Conservation (phyloP, 208 protist species). For the Naegleria fowleri region DNA sequence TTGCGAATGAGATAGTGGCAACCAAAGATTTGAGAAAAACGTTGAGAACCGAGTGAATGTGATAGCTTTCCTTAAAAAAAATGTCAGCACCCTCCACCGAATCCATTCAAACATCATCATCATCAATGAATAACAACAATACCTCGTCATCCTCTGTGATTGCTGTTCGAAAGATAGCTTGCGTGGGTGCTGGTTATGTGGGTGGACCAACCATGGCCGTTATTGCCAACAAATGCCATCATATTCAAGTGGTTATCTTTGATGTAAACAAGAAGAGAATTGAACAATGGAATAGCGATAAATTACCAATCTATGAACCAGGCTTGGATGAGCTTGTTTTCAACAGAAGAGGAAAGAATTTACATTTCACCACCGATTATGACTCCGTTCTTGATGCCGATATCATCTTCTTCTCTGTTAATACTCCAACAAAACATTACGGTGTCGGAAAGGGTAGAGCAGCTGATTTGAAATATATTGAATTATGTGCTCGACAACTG, state of each 20-base stretch:
- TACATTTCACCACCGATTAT: conserved; percentile 89
- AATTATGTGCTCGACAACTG: conserved; percentile 69
- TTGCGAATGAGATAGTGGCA: no score
- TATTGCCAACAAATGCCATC: conserved; percentile 82
- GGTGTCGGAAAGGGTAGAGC: conserved; percentile 76
- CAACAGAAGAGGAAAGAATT: conserved; percentile 64
- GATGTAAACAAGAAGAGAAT: conserved; percentile 81
- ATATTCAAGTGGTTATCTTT: conserved; percentile 77
- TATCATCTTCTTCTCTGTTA: conserved; percentile 94
- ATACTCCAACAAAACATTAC: conserved; percentile 91
- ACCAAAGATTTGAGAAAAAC: no score
- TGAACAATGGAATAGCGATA: conserved; percentile 79
- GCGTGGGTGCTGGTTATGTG: conserved; percentile 81
- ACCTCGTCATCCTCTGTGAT: neutral
- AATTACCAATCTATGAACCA: conserved; percentile 88
- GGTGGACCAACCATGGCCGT: conserved; percentile 92
- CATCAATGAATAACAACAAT: no score
- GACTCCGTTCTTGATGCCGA: conserved; percentile 62
- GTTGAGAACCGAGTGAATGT: no score
- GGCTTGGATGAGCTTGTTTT: conserved; percentile 80
- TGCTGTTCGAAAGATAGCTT: neutral
- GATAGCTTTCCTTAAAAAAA: no score
- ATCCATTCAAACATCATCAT: no score
- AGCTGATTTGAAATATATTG: conserved; percentile 78
- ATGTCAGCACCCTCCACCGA: no score